These are phyloP conservation scores for Phytophthora agathidicida DNA, from an alignment of 352 stramenopile genomes.

Conservation along the genomic window DNA sequence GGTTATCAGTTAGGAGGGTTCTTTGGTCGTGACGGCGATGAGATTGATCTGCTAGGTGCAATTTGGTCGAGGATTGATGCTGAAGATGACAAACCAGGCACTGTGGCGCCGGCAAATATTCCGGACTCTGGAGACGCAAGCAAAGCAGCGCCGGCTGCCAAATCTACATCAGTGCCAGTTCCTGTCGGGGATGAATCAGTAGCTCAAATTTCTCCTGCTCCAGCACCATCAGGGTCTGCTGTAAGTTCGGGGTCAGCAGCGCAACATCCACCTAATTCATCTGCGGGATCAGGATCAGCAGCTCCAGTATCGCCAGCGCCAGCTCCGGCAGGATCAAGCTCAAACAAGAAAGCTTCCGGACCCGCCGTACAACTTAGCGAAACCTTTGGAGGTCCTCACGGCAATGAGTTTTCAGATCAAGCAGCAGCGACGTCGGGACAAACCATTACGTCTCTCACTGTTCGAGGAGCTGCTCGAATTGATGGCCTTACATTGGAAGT, in stretches of 20 bases:
- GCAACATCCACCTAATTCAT: background rate
- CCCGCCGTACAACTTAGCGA: slow-evolving; percentile 18
- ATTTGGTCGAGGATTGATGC: slow-evolving; percentile 25
- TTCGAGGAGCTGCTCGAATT: slow-evolving; percentile 15
- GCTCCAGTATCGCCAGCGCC: background rate
- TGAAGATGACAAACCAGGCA: slow-evolving; percentile 8
- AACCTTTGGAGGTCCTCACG: slow-evolving; percentile 22
- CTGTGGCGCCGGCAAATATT: slow-evolving; percentile 10
- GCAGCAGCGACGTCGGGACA: slow-evolving; percentile 14
- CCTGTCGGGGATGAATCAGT: background rate
- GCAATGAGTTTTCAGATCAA: slow-evolving; percentile 26
- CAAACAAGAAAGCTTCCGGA: background rate
- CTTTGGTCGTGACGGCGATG: slow-evolving; percentile 29
- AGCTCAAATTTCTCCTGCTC: background rate
- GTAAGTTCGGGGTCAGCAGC: background rate
- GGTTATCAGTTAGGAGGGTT: slow-evolving; percentile 26
- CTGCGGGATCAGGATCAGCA: background rate
- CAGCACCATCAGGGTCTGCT: background rate
- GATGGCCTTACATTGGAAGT: slow-evolving; percentile 21
- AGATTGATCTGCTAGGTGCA: slow-evolving; percentile 26
- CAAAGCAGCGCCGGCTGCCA: background rate
- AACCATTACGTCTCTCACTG: slow-evolving; percentile 20
- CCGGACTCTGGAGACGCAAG: background rate
- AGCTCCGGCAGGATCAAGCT: background rate
- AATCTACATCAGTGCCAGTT: background rate